A percentile compares a stretch with the other conserved stretches of the same genome.
phyloP scores from a whole-genome alignment of 2,329 filamentous ascomycete genomes.

The Geosmithia putterillii region DNA sequence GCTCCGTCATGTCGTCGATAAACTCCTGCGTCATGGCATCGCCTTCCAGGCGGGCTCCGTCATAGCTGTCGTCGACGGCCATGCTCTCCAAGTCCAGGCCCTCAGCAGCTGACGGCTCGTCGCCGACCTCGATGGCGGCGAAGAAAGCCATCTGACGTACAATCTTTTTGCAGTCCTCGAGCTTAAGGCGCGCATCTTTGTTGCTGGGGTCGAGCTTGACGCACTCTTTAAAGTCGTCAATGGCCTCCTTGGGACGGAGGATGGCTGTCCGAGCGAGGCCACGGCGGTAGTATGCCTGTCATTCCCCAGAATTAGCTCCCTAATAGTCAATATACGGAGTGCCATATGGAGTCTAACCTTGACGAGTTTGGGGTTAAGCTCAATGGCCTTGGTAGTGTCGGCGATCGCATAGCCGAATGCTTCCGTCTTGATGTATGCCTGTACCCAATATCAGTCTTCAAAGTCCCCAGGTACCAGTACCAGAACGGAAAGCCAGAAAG shows the following conservation, averaged over 20 bases:
- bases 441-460: constrained; percentile 1
- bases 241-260: constrained; percentile 73
- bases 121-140: constrained; percentile 85
- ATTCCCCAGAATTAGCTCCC: no score
- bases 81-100: constrained; percentile 83
- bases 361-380: constrained; percentile 75
- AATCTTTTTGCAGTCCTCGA: constrained; percentile 88
- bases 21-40: constrained; percentile 94
- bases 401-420: constrained; percentile 86
- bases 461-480: no score
- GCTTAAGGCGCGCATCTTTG: constrained; percentile 81
- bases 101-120: constrained; percentile 84
- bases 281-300: constrained; percentile 86
- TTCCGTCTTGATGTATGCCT: constrained; percentile 94
- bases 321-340: no score
- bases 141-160: constrained; percentile 88
- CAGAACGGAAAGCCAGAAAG: no score
- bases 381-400: constrained; percentile 84
- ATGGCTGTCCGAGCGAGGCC: constrained; percentile 88
- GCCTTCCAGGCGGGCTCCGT: constrained; percentile 64
- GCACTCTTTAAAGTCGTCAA: constrained; percentile 86
- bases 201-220: constrained; percentile 78
- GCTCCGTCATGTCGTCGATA: constrained; percentile 90
- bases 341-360: no score
- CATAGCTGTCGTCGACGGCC: constrained; percentile 69